A percentile compares a stretch with the other conserved stretches of the same genome.
Evolutionary conservation across 495 filamentous ascomycete species (phyloP).

Genomic region (Rostrohypoxylon terebratum): DNA sequence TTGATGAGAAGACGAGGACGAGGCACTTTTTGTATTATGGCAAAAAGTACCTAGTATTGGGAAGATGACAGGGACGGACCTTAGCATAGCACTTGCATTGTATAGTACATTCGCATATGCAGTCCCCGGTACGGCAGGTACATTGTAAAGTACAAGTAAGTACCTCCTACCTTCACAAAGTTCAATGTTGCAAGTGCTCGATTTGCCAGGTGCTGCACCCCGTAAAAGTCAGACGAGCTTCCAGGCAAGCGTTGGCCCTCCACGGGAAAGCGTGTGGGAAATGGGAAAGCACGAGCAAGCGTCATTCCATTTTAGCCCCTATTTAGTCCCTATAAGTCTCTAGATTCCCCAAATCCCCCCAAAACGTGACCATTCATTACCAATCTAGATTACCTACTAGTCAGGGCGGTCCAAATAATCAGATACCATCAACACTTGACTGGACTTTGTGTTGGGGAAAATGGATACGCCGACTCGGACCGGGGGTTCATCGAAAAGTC

Average conservation of each 20-base stretch:
- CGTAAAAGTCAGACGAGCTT: constrained; percentile 3
- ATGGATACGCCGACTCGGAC: constrained; percentile 40
- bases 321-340: constrained; percentile 19
- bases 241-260: background rate
- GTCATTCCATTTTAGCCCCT: background rate
- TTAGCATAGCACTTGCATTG: constrained; percentile 19
- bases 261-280: constrained; percentile 5
- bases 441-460: constrained; percentile 21
- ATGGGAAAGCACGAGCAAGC: background rate
- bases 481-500: constrained; percentile 26
- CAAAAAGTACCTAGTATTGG: constrained; percentile 44
- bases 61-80: constrained; percentile 26
- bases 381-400: constrained; percentile 14
- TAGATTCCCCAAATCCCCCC: constrained; percentile 8
- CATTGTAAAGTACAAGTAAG: constrained; percentile 23
- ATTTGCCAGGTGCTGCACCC: background rate
- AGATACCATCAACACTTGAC: constrained; percentile 28
- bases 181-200: too few species aligned
- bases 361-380: constrained; percentile 36
- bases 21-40: constrained; percentile 48
- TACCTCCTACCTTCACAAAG: constrained; percentile 5
- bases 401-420: constrained; percentile 29
- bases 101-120: constrained; percentile 31
- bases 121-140: constrained; percentile 35
- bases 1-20: constrained; percentile 33